A percentile compares a stretch with the other conserved stretches of the same genome.
These are phyloP conservation scores for Metrosideros polymorpha DNA, from an alignment of 441 rosid species.

Conservation along the genomic window DNA sequence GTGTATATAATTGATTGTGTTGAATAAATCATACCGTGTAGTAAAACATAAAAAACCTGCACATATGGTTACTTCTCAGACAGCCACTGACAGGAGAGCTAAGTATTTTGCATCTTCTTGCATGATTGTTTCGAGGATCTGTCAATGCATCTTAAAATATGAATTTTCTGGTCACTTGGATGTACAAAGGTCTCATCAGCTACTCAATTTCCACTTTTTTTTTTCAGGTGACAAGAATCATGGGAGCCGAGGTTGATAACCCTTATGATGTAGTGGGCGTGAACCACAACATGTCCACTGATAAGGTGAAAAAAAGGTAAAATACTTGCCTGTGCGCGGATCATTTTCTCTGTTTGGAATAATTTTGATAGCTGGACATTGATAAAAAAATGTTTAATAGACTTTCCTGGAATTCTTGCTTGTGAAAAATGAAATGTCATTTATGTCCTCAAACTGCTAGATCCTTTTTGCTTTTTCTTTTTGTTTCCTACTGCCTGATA, in stretches of 20 bases:
- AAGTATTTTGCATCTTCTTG: background rate
- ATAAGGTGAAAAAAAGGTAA: conserved; percentile 85
- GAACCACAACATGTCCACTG: conserved; percentile 59
- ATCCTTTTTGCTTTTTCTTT: background rate
- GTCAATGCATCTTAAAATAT: background rate
- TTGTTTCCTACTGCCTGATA: background rate
- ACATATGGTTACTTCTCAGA: background rate
- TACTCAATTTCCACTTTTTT: background rate
- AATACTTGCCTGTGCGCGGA: background rate
- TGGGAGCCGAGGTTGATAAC: conserved; percentile 62
- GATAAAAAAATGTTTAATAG: background rate
- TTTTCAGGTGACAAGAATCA: conserved; percentile 72
- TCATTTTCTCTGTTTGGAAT: background rate
- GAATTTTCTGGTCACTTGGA: background rate
- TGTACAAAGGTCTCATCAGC: background rate
- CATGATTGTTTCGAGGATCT: background rate
- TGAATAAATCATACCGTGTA: background rate
- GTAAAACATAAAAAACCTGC: background rate
- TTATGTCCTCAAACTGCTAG: background rate
- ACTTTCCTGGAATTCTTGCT: background rate
- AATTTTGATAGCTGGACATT: background rate
- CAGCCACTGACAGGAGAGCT: background rate
- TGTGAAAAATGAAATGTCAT: background rate
- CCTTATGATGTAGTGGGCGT: conserved; percentile 80
- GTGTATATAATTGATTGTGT: background rate